phyloP scores from a whole-genome alignment of 1,284 basidiomycete species.

The Xerocomus nothofagi region DNA sequence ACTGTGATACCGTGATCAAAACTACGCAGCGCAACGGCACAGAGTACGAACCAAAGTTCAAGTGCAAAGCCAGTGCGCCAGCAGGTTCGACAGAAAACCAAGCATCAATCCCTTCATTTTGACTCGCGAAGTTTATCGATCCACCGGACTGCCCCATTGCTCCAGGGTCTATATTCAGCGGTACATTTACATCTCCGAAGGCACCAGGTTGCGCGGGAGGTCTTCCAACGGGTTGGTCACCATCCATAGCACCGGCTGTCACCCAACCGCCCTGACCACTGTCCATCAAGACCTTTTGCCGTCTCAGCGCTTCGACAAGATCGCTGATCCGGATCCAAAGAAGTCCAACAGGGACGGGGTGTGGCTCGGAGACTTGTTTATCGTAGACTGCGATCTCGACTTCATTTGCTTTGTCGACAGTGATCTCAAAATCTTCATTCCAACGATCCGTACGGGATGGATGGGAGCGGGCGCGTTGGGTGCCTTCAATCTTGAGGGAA shows the following conservation, averaged over 20 bases:
- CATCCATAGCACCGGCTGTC: slow-evolving; percentile 82
- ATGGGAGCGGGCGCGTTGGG: slow-evolving; percentile 89
- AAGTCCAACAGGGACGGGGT: slow-evolving; percentile 90
- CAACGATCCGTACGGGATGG: slow-evolving; percentile 93
- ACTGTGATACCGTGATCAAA: slow-evolving; percentile 49
- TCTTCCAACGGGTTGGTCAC: slow-evolving; percentile 45
- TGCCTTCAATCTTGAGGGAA: slow-evolving; percentile 96
- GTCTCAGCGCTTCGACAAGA: slow-evolving; percentile 90
- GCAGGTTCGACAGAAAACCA: slow-evolving; percentile 99
- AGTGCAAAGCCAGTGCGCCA: slow-evolving; percentile 83
- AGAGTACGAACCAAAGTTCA: slow-evolving; percentile 82
- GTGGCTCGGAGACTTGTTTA: slow-evolving; percentile 76
- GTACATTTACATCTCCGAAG: slow-evolving; percentile 56
- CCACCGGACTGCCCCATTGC: slow-evolving; percentile 29
- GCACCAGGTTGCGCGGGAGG: slow-evolving; percentile 40
- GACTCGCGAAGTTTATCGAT: slow-evolving; percentile 31
- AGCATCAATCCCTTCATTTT: slow-evolving; percentile 85
- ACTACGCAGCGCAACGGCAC: slow-evolving; percentile 1
- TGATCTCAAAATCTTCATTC: slow-evolving; percentile 97
- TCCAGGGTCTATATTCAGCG: slow-evolving; percentile 48
- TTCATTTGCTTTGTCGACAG: slow-evolving; percentile 98
- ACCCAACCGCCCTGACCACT: slow-evolving; percentile 91
- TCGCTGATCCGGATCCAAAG: slow-evolving; percentile 96
- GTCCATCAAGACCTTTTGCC: slow-evolving; percentile 89
- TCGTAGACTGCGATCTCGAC: slow-evolving; percentile 97